These are phyloP conservation scores for Crithidia acanthocephali DNA, from an alignment of 208 protist genomes.

Conservation along the genomic window DNA sequence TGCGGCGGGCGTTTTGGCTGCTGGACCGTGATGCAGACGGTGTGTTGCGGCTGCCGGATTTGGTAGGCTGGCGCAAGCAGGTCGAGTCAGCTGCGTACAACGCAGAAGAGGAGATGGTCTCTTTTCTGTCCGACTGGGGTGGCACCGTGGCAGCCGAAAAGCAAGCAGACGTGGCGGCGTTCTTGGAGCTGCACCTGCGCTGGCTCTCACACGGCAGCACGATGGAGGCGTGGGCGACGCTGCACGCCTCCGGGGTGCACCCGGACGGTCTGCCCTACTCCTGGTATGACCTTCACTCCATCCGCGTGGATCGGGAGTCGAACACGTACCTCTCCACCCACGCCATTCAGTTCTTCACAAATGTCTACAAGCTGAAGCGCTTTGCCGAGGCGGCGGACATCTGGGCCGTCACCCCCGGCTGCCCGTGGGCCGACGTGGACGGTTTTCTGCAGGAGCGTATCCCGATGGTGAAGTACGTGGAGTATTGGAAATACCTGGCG, in stretches of 20 bases:
- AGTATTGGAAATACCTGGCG: constrained; percentile 91
- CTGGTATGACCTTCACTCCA: constrained; percentile 74
- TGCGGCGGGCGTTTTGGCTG: constrained; percentile 85
- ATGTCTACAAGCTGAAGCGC: constrained; percentile 72
- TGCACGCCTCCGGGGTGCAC: constrained; percentile 65
- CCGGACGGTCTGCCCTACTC: constrained; percentile 80
- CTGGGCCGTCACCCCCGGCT: constrained; percentile 85
- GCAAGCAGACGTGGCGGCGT: constrained; percentile 28
- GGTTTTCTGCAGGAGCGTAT: constrained; percentile 55
- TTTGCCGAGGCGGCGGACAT: constrained; percentile 56
- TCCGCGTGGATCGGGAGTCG: constrained; percentile 56
- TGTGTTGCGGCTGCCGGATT: constrained; percentile 57
- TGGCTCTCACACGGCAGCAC: constrained; percentile 48
- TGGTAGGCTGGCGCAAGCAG: constrained; percentile 67
- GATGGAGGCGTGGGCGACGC: constrained; percentile 77
- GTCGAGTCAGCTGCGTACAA: constrained; percentile 40
- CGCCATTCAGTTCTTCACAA: constrained; percentile 85
- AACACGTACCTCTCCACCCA: constrained; percentile 86
- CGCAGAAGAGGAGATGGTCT: constrained; percentile 39
- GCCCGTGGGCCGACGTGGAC: constrained; percentile 71
- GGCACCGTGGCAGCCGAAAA: constrained; percentile 24
- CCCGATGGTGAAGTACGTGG: constrained; percentile 78
- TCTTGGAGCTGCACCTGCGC: constrained; percentile 42
- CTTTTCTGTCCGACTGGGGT: constrained; percentile 35
- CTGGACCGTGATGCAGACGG: constrained; percentile 81